Percentiles rank a stretch among this genome's conserved stretches.
Evolutionary conservation across 768 basidiomycete species (phyloP).

Genomic region (Russula lepida): DNA sequence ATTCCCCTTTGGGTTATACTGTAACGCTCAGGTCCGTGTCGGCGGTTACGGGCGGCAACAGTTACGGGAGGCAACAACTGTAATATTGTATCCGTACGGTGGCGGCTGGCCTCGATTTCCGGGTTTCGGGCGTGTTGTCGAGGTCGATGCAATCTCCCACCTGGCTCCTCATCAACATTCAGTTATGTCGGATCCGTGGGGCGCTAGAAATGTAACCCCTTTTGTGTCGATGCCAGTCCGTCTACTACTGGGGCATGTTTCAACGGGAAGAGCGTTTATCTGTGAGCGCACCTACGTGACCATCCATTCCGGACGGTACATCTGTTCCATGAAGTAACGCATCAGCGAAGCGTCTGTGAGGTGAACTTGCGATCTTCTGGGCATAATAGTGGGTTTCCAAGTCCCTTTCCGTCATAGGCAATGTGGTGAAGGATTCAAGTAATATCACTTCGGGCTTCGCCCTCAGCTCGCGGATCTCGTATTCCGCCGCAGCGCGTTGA

Average conservation of each 20-base stretch:
- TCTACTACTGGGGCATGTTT: slow-evolving; percentile 30
- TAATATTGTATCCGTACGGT: too few relatives aligned
- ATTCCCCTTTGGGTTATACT: too few relatives aligned
- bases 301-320: slow-evolving; percentile 92
- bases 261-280: slow-evolving; percentile 74
- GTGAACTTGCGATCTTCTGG: slow-evolving; percentile 75
- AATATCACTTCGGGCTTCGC: slow-evolving; percentile 90
- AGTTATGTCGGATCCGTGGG: too few relatives aligned
- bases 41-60: too few relatives aligned
- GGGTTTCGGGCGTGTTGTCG: too few relatives aligned
- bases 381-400: slow-evolving; percentile 89
- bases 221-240: slow-evolving; percentile 24
- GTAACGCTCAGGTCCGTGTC: too few relatives aligned
- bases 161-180: too few relatives aligned
- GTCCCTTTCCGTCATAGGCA: slow-evolving; percentile 65
- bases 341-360: slow-evolving; percentile 55
- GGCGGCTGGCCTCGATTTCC: too few relatives aligned
- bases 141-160: too few relatives aligned
- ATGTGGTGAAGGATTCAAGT: slow-evolving; percentile 78
- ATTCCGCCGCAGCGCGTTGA: slow-evolving; percentile 83
- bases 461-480: slow-evolving; percentile 82
- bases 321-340: slow-evolving; percentile 56
- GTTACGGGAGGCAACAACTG: too few relatives aligned
- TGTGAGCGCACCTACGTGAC: slow-evolving; percentile 80
- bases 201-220: too few relatives aligned